These are phyloP conservation scores for Oenanthe javanica DNA, from an alignment of 140 eudicot species.

Conservation along the genomic window DNA sequence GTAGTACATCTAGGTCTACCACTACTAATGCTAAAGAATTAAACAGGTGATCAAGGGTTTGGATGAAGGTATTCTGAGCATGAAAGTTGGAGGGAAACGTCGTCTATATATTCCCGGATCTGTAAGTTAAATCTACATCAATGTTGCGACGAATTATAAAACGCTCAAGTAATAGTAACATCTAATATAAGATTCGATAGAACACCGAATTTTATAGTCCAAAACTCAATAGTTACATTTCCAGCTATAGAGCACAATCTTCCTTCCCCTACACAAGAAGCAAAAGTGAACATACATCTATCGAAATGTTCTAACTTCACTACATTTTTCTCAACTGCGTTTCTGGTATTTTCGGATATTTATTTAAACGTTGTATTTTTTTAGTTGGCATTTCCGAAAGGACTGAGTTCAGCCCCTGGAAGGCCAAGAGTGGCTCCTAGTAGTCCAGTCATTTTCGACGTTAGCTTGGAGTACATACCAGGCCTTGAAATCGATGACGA, in stretches of 20 bases:
- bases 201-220: not conserved
- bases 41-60: slow-evolving; percentile 86
- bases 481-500: slow-evolving; percentile 69
- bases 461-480: slow-evolving; percentile 91
- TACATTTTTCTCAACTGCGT: not conserved
- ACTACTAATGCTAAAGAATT: slow-evolving; percentile 7
- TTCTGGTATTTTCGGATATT: not conserved
- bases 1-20: not conserved
- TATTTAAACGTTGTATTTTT: not conserved
- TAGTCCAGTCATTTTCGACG: slow-evolving; percentile 90
- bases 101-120: slow-evolving; percentile 91
- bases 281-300: not conserved
- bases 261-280: not conserved
- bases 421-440: slow-evolving; percentile 95
- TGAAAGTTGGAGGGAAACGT: slow-evolving; percentile 95
- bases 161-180: not conserved
- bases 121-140: slow-evolving; percentile 35
- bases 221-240: not conserved
- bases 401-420: slow-evolving; percentile 93
- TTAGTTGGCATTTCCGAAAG: slow-evolving; percentile 93
- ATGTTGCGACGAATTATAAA: no score
- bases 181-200: not conserved
- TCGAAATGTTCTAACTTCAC: not conserved
- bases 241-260: not conserved
- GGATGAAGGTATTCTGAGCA: slow-evolving; percentile 88